Base-by-base conservation (phyloP, 208 protist genomes). In the Herpetomonas samuelpessoai region DNA sequence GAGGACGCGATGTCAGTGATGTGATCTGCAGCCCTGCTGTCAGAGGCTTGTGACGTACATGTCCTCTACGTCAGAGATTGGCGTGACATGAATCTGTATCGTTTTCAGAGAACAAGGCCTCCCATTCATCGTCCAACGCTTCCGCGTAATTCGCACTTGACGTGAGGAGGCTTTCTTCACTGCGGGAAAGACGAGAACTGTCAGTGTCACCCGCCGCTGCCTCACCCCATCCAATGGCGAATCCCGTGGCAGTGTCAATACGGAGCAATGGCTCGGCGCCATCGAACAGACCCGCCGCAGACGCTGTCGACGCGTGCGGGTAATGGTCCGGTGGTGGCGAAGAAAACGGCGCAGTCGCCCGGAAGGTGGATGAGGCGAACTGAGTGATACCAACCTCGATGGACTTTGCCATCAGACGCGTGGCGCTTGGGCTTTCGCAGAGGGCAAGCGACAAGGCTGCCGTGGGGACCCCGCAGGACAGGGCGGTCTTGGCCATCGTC, bases 401-500 rank as follows among this genome's bases (percentile, higher is more conserved):
- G 62, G 50, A 0, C 46, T 74, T 58, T 55, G 39, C 28, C 27
- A 55, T 38, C 55, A 60, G 49, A 57, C 50, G n/a, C 2, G 46
- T 14, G 7, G 49, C 19, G 35, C 53, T 28, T 0, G 52, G 30
- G 1, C 25, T 2, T 9, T 62, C 66, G 9, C 67, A 81, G n/a
- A 92, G 59, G 7, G 77, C 74, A 4, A 91, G 62, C 25, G 65
- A 46, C n/a, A 93, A 6, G 12, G 61, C 55, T 2, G 45, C 45
- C 19, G 71, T 18, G 21, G 76, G 48, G 50, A 92, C 74, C 22
- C 86, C 86, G 19, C 81, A 86, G 2, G 89, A 71, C 7, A 79
- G 30, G n/a, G 78, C 74, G 18, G 83, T 92, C 57, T 93, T 93
- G 28, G 74, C 29, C 1, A 64, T 67, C n/a, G 86, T 93, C 67